Percentiles rank a stretch among this genome's conserved stretches.
These are phyloP conservation scores for Arthonia radiata DNA, from an alignment of 495 filamentous ascomycete genomes.

Conservation along the genomic window DNA sequence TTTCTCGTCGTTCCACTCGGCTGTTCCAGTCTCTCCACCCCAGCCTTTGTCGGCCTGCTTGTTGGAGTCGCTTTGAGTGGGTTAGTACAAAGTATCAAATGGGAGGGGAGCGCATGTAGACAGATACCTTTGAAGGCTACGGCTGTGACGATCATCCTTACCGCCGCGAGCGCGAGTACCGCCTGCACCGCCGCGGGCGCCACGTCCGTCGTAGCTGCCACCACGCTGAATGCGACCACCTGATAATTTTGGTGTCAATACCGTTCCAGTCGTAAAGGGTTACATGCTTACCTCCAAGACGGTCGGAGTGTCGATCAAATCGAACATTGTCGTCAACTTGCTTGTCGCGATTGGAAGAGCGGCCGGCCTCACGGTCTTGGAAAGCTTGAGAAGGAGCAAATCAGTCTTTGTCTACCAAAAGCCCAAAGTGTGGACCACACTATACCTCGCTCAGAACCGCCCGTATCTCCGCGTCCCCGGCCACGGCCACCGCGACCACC, in stretches of 20 bases:
- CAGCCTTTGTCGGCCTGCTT: slow-evolving; percentile 84
- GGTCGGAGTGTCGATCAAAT: slow-evolving; percentile 20
- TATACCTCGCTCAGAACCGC: slow-evolving; percentile 68
- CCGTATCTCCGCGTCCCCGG: slow-evolving; percentile 26
- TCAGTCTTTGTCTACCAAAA: neutral
- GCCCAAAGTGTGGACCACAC: slow-evolving; percentile 5
- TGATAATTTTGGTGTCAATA: slow-evolving; percentile 7
- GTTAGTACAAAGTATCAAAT: too few species aligned
- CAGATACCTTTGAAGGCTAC: slow-evolving; percentile 13
- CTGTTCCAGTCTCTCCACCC: slow-evolving; percentile 57
- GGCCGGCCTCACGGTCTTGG: slow-evolving; percentile 71
- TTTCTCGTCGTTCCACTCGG: slow-evolving; percentile 68
- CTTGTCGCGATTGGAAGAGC: slow-evolving; percentile 59
- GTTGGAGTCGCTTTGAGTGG: slow-evolving; percentile 42
- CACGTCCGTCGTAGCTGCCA: slow-evolving; percentile 22
- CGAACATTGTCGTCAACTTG: slow-evolving; percentile 40
- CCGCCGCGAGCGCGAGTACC: slow-evolving; percentile 5
- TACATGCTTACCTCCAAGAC: slow-evolving; percentile 20
- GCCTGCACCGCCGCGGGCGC: slow-evolving; percentile 29
- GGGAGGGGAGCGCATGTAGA: slow-evolving; percentile 1
- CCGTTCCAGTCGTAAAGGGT: slow-evolving; percentile 7
- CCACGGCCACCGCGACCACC: slow-evolving; percentile 23
- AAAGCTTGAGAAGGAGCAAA: slow-evolving; percentile 35
- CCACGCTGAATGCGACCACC: slow-evolving; percentile 32
- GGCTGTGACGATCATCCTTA: slow-evolving; percentile 61